These are phyloP conservation scores for Starmerella vitae DNA, from an alignment of 805 yeast genomes.

Conservation along the genomic window DNA sequence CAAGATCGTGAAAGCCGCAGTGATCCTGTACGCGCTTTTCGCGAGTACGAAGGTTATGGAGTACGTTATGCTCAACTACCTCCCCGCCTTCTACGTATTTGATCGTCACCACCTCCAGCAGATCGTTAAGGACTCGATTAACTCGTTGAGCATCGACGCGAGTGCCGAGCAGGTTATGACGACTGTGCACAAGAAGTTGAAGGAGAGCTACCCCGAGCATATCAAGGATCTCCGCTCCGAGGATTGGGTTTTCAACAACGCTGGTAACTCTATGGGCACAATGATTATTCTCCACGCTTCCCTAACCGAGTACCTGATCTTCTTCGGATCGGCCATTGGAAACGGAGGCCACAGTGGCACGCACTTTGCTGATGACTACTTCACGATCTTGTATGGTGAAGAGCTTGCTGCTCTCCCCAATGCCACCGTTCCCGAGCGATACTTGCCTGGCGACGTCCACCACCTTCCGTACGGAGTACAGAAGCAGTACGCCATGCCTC, in stretches of 20 bases:
- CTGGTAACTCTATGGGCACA: conserved; percentile 94
- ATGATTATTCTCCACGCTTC: conserved; percentile 95
- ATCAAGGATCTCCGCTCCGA: conserved; percentile 60
- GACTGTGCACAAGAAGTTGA: conserved; percentile 36
- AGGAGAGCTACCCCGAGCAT: conserved; percentile 54
- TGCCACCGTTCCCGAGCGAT: conserved; percentile 53
- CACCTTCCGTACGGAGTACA: conserved; percentile 57
- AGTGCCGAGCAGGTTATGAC: conserved; percentile 19
- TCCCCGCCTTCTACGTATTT: conserved; percentile 59
- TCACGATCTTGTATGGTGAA: conserved; percentile 72
- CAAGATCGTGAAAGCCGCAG: conserved; percentile 3
- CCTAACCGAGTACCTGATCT: conserved; percentile 76
- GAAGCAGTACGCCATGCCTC: conserved; percentile 79
- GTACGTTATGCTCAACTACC: conserved; percentile 26
- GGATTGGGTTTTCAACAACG: conserved; percentile 94
- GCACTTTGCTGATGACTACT: conserved; percentile 95
- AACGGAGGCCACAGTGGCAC: conserved; percentile 95
- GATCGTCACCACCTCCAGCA: conserved; percentile 48
- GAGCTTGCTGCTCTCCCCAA: conserved; percentile 61
- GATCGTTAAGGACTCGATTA: conserved; percentile 44
- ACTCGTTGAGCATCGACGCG: conserved; percentile 37
- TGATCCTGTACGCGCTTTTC: conserved; percentile 14
- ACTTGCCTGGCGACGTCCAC: conserved; percentile 76
- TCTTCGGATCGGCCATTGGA: conserved; percentile 87
- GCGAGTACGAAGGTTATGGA: conserved; percentile 19